Conservation (phyloP, 2,329 filamentous ascomycete genomes). For the Ramularia endophylla region DNA sequence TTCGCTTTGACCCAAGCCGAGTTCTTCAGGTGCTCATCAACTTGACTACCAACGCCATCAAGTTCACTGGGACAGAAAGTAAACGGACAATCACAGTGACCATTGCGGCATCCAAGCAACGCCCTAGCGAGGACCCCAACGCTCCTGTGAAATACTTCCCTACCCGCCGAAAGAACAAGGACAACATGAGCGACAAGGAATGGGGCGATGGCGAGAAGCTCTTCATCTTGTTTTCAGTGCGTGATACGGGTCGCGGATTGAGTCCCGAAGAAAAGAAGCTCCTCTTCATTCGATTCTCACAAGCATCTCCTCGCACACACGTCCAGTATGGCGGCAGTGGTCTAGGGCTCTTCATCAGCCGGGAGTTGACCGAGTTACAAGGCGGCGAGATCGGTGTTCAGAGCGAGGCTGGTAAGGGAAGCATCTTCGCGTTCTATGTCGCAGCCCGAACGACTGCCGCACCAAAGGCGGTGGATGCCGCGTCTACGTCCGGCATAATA, state of each 20-base stretch:
- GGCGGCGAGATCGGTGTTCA: constrained; percentile 73
- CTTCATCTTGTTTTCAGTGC: constrained; percentile 66
- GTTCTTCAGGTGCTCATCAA: constrained; percentile 77
- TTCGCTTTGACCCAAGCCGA: constrained; percentile 67
- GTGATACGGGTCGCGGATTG: constrained; percentile 65
- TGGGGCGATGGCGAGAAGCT: constrained; percentile 64
- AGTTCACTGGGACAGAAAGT: constrained; percentile 64
- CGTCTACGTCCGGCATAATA: constrained; percentile 3
- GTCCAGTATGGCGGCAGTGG: constrained; percentile 75
- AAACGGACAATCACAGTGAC: constrained; percentile 60
- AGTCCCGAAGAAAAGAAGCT: constrained; percentile 65
- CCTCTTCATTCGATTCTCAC: constrained; percentile 73
- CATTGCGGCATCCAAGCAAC: constrained; percentile 56
- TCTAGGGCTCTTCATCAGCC: constrained; percentile 71
- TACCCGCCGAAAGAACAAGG: constrained; percentile 44
- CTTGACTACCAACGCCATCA: constrained; percentile 73
- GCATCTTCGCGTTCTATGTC: constrained; percentile 72
- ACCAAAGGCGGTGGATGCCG: constrained; percentile 19
- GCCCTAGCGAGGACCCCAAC: constrained; percentile 40
- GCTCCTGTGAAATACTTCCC: constrained; percentile 57
- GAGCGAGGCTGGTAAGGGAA: constrained; percentile 61
- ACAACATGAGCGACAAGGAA: constrained; percentile 49
- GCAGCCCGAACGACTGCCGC: constrained; percentile 51
- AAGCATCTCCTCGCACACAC: constrained; percentile 69
- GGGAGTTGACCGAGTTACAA: constrained; percentile 72